A percentile compares a stretch with the other conserved stretches of the same genome.
phyloP scores from a whole-genome alignment of 2,329 filamentous ascomycete species.

The Fusarium palustre region DNA sequence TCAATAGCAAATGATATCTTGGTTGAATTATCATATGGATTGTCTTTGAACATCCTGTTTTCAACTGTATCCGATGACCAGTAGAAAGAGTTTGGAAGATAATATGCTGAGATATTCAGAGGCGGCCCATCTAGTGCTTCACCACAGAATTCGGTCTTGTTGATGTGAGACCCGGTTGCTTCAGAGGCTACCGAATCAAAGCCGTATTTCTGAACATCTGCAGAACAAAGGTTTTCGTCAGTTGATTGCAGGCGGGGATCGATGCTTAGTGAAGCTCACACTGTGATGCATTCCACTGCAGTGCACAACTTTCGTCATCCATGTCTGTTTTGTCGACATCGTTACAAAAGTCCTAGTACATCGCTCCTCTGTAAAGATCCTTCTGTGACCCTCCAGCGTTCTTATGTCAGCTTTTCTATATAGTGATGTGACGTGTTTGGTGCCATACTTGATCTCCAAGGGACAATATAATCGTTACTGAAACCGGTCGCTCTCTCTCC shows the following conservation, averaged over 20 bases:
- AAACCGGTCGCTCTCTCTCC: neutral
- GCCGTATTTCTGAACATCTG: constrained; percentile 1
- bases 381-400: neutral
- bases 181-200: neutral
- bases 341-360: too few relatives aligned
- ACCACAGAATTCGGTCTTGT: neutral
- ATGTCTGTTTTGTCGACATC: too few relatives aligned
- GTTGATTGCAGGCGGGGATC: too few relatives aligned
- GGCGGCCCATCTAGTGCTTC: neutral
- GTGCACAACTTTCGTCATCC: too few relatives aligned
- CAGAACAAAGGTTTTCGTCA: fast-evolving
- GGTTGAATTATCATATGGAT: too few relatives aligned
- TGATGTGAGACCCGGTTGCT: neutral
- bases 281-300: neutral
- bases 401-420: neutral
- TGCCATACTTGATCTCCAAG: neutral
- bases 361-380: too few relatives aligned
- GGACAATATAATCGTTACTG: fast-evolving
- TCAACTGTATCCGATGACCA: too few relatives aligned
- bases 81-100: neutral
- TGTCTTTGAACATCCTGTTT: too few relatives aligned
- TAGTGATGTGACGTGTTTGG: fast-evolving
- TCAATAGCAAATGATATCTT: neutral
- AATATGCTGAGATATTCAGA: constrained; percentile 6
- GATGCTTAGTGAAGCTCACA: neutral